These are phyloP conservation scores for Henckelia pumila DNA, from an alignment of 257 asterid genomes.

Conservation along the genomic window DNA sequence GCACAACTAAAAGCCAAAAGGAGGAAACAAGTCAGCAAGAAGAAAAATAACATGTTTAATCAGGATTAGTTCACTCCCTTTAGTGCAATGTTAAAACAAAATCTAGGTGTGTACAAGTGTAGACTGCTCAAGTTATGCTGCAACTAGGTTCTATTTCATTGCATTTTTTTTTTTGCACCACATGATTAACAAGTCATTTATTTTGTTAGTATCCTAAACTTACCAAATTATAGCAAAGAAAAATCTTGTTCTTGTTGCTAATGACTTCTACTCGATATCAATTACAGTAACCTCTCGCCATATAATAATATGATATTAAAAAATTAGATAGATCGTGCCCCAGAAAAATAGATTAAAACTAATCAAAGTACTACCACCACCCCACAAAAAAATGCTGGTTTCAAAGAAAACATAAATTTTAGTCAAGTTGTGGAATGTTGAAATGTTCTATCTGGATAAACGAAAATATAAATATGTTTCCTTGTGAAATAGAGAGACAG, in stretches of 20 bases:
- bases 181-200: background rate
- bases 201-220: background rate
- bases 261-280: background rate
- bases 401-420: background rate
- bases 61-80: background rate
- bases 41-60: too few relatives aligned
- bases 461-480: background rate
- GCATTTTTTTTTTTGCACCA: background rate
- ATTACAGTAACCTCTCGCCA: background rate
- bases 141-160: background rate
- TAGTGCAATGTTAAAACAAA: background rate
- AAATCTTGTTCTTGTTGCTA: constrained; percentile 1
- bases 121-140: too few relatives aligned
- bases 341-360: background rate
- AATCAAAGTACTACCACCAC: background rate
- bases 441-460: background rate
- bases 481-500: constrained; percentile 20
- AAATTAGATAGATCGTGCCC: background rate
- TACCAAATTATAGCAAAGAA: background rate
- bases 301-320: background rate
- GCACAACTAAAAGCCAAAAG: too few relatives aligned
- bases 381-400: background rate
- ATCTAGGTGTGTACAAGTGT: background rate
- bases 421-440: background rate
- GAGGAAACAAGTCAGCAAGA: too few relatives aligned